phyloP scores from a whole-genome alignment of 352 stramenopile genomes.

The Globisporangium cederbergense region DNA sequence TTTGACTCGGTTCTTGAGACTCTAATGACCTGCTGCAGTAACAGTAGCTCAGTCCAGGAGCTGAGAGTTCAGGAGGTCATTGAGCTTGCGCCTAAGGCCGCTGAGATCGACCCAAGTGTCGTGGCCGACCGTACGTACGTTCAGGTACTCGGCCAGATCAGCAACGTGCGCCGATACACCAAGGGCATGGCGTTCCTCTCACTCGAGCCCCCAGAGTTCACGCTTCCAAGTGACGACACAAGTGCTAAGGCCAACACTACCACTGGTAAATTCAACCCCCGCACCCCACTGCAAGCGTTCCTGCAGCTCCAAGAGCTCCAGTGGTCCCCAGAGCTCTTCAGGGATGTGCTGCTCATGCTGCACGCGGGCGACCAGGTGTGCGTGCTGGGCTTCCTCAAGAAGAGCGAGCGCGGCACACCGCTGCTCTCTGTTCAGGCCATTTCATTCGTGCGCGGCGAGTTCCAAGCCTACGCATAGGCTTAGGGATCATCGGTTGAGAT shows the following conservation, averaged over 20 bases:
- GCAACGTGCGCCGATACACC: conserved; percentile 36
- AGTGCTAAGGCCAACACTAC: background rate
- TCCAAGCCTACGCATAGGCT: conserved; percentile 25
- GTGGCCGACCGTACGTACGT: conserved; percentile 23
- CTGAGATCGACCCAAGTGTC: conserved; percentile 18
- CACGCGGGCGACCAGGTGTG: conserved; percentile 37
- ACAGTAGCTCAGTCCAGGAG: background rate
- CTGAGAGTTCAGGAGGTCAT: conserved; percentile 18
- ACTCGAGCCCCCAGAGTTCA: conserved; percentile 12
- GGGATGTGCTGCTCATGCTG: conserved; percentile 28
- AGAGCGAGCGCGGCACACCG: conserved; percentile 34
- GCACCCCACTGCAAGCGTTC: conserved; percentile 32
- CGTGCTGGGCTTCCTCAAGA: conserved; percentile 34
- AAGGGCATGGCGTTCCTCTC: conserved; percentile 53
- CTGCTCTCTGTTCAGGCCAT: conserved; percentile 38
- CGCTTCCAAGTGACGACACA: background rate
- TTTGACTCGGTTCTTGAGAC: conserved; percentile 13
- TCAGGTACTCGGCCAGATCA: conserved; percentile 34
- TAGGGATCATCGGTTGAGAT: background rate
- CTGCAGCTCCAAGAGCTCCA: conserved; percentile 32
- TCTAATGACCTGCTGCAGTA: conserved; percentile 1
- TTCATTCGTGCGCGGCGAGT: conserved; percentile 33
- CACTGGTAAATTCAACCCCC: conserved; percentile 2
- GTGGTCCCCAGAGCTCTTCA: conserved; percentile 24
- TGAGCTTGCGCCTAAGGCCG: conserved; percentile 16